Percentiles rank a stretch among this genome's conserved stretches.
Conservation (phyloP, 2,329 filamentous ascomycete genomes). For the Aspergillus pseudonomiae region DNA sequence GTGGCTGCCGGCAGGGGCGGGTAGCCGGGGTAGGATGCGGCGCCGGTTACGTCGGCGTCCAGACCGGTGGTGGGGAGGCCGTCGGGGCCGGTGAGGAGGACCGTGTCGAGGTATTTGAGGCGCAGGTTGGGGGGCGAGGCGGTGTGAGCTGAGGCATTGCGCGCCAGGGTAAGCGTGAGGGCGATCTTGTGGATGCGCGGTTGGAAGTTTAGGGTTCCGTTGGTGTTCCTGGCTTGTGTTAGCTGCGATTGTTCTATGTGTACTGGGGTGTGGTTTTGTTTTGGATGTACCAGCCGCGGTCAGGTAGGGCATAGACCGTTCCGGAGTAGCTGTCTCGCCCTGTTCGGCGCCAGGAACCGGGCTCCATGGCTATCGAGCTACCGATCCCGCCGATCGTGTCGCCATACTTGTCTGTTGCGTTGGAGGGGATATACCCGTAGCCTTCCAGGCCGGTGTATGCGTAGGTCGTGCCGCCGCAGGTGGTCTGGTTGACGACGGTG, state of each 20-base stretch:
- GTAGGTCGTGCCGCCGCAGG: slow-evolving; percentile 64
- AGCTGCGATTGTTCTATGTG: background rate
- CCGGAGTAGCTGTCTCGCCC: slow-evolving; percentile 60
- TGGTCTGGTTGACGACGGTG: slow-evolving; percentile 50
- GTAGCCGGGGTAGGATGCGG: slow-evolving; percentile 60
- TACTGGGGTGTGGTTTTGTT: background rate
- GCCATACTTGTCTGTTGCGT: slow-evolving; percentile 66
- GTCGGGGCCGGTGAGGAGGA: slow-evolving; percentile 65
- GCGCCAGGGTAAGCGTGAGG: slow-evolving; percentile 60
- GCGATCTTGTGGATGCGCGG: slow-evolving; percentile 69
- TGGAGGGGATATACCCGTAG: slow-evolving; percentile 63
- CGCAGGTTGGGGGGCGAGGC: slow-evolving; percentile 64
- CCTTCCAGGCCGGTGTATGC: slow-evolving; percentile 69
- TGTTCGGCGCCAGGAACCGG: slow-evolving; percentile 60
- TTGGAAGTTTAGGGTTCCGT: slow-evolving; percentile 70
- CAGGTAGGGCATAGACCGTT: slow-evolving; percentile 65
- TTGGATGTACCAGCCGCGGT: slow-evolving; percentile 65
- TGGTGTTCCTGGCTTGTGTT: slow-evolving; percentile 59
- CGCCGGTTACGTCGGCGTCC: slow-evolving; percentile 60
- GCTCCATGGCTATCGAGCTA: slow-evolving; percentile 66
- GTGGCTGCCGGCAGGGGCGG: slow-evolving; percentile 65
- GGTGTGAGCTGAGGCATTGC: slow-evolving; percentile 53
- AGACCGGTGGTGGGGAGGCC: slow-evolving; percentile 66
- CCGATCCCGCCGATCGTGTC: slow-evolving; percentile 72
- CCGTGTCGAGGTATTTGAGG: slow-evolving; percentile 65